A percentile compares a stretch with the other conserved stretches of the same genome.
These are phyloP conservation scores for Rhodotorula toruloides DNA, from an alignment of 768 basidiomycete genomes.

Conservation along the genomic window DNA sequence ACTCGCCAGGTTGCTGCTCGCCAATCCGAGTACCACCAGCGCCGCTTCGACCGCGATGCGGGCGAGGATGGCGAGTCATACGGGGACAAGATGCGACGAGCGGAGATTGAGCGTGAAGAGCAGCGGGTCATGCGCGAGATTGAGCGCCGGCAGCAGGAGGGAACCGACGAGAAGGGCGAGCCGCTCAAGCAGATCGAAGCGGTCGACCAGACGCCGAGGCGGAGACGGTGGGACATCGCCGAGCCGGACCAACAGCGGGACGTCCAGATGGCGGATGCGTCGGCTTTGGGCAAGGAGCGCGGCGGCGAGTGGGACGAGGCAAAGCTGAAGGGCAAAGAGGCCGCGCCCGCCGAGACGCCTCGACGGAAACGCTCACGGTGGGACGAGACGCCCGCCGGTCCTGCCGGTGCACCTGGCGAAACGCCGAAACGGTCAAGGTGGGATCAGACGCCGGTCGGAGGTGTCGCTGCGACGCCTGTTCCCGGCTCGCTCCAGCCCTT, in stretches of 20 bases:
- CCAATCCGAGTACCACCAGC: slow-evolving; percentile 90
- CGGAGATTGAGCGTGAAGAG: slow-evolving; percentile 90
- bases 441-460: slow-evolving; percentile 84
- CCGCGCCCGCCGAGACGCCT: slow-evolving; percentile 56
- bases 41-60: slow-evolving; percentile 77
- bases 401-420: slow-evolving; percentile 52
- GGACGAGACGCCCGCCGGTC: slow-evolving; percentile 84
- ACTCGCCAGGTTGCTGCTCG: slow-evolving; percentile 88
- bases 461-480: slow-evolving; percentile 53
- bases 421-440: slow-evolving; percentile 87
- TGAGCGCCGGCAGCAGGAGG: slow-evolving; percentile 78
- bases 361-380: slow-evolving; percentile 92
- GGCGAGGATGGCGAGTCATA: slow-evolving; percentile 63
- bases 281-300: slow-evolving; percentile 59
- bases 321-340: slow-evolving; percentile 58
- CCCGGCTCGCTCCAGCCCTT: slow-evolving; percentile 19
- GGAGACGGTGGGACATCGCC: slow-evolving; percentile 71
- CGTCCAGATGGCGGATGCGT: slow-evolving; percentile 58
- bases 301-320: slow-evolving; percentile 56
- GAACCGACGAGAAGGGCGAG: slow-evolving; percentile 54
- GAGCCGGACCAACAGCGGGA: slow-evolving; percentile 45
- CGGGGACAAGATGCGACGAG: slow-evolving; percentile 89
- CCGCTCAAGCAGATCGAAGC: slow-evolving; percentile 63
- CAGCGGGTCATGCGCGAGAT: slow-evolving; percentile 70
- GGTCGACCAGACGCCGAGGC: slow-evolving; percentile 64